These are phyloP conservation scores for Talaromyces sp. DNA, from an alignment of 2,329 filamentous ascomycete species.

Conservation along the genomic window DNA sequence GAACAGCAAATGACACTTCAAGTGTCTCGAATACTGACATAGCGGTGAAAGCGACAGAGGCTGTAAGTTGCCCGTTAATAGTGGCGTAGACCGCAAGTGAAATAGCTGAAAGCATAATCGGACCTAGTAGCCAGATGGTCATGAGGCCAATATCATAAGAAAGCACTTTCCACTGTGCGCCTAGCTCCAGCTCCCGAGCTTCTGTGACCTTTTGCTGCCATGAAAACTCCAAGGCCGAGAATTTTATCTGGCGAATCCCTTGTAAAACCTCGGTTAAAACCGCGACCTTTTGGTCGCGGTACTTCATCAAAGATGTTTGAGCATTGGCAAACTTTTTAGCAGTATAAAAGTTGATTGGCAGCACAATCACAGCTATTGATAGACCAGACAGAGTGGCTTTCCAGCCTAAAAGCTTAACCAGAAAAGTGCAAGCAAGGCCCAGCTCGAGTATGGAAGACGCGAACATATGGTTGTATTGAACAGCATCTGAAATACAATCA, in stretches of 20 bases:
- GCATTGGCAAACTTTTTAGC: slow-evolving; percentile 59
- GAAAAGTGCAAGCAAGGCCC: slow-evolving; percentile 59
- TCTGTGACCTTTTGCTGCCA: slow-evolving; percentile 68
- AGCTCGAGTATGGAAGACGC: slow-evolving; percentile 58
- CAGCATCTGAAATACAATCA: slow-evolving; percentile 63
- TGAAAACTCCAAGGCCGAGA: slow-evolving; percentile 66
- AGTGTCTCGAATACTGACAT: slow-evolving; percentile 67
- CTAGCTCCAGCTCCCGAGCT: slow-evolving; percentile 61
- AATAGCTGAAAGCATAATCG: slow-evolving; percentile 65
- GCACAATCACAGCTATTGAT: slow-evolving; percentile 55
- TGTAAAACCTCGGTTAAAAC: slow-evolving; percentile 72
- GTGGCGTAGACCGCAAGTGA: slow-evolving; percentile 64
- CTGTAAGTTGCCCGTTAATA: slow-evolving; percentile 56
- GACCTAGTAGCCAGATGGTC: slow-evolving; percentile 67
- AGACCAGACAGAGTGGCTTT: slow-evolving; percentile 61
- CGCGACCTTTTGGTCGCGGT: slow-evolving; percentile 67
- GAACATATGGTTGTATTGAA: slow-evolving; percentile 61
- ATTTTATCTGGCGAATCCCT: slow-evolving; percentile 79
- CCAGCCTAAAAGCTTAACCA: slow-evolving; percentile 72
- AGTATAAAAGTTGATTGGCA: slow-evolving; percentile 63
- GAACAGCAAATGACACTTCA: slow-evolving; percentile 61
- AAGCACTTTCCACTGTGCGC: slow-evolving; percentile 61
- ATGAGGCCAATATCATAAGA: slow-evolving; percentile 57
- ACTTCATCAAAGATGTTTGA: slow-evolving; percentile 67
- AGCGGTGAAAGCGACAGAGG: slow-evolving; percentile 73